These are phyloP conservation scores for Sungouiella thailandica DNA, from an alignment of 805 yeast genomes.

Conservation along the genomic window DNA sequence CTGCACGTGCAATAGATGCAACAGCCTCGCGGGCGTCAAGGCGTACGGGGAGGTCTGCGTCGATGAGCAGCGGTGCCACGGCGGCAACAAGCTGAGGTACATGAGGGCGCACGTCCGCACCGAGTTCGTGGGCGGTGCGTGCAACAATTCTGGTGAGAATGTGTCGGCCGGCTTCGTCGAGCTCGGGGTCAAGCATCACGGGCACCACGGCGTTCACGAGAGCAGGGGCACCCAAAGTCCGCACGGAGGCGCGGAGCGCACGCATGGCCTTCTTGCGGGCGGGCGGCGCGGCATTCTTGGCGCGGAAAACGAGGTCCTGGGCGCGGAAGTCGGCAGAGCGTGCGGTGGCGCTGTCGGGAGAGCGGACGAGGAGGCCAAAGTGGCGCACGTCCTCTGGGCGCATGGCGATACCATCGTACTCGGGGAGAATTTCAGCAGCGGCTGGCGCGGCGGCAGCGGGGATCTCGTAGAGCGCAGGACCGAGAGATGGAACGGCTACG, in stretches of 20 bases:
- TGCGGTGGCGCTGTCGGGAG: conserved; percentile 41
- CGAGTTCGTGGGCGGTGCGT: conserved; percentile 61
- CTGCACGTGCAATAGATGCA: conserved; percentile 69
- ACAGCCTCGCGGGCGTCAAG: conserved; percentile 77
- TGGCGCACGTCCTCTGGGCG: conserved; percentile 67
- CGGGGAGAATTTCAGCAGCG: conserved; percentile 11
- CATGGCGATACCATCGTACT: conserved; percentile 12
- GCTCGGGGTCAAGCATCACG: conserved; percentile 59
- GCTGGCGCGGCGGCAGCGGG: conserved; percentile 34
- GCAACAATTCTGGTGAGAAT: conserved; percentile 71
- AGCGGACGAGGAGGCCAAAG: conserved; percentile 51
- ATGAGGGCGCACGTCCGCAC: conserved; percentile 62
- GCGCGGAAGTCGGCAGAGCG: conserved; percentile 54
- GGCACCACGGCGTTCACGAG: conserved; percentile 74
- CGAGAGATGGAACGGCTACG: too few species aligned
- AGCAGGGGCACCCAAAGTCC: conserved; percentile 61
- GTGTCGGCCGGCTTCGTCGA: conserved; percentile 83
- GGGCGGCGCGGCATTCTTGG: conserved; percentile 74
- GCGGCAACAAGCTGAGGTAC: conserved; percentile 70
- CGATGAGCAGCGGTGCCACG: conserved; percentile 72
- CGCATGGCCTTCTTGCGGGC: conserved; percentile 67
- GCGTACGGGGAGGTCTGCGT: conserved; percentile 71
- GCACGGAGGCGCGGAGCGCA: conserved; percentile 58
- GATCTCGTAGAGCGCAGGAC: conserved; percentile 57
- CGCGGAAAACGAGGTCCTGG: conserved; percentile 56